Evolutionary conservation across 2,329 filamentous ascomycete species (phyloP), one percentile per base, ranked within the genome.

Genomic region (Chaetomiaceae sp.): DNA sequence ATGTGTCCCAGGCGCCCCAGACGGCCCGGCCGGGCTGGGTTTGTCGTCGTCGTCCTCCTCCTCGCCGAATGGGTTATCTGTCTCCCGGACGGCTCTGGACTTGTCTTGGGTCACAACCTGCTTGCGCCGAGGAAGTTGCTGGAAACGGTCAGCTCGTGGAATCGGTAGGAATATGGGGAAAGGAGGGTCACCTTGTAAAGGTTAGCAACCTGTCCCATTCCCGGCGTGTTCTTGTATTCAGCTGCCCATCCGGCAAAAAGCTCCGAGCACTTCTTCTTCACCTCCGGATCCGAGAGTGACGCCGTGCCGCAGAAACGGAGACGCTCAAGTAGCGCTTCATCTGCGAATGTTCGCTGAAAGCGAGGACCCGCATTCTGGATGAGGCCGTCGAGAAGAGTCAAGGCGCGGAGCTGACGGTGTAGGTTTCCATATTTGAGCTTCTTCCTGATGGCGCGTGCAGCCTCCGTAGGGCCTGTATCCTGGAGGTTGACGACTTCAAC

Each of bases 341-440:
- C 92, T 9, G 85, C 88, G 68, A 97, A 96, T 14, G 82, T 81
- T 44, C 89, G 84, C 69, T 96, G 88, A 66, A 97, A 96, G 11
- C 86, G 82, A 11, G 86, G 78, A 1, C 92, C 92, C 2, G 90
- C 91, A 73, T 99, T 99, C 66, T 96, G 89, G 56, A 99, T 94
- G 34, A 99, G 78, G 37, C 89, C 91, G 67, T 99, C 94, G 2
- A 99, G 80, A 45, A 99, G 85, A 10, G 87, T 86, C 20, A 99
- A 80, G 32, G 94, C 88, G 55, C 94, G 84, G 30, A 97, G 78
- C 70, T 99, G 94, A 45, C 90, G 86, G 70, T 97, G 92, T n/a
- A 89, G 79, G 65, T 84, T 95, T 63, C 94, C 94, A 71, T 99
- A 97, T 75, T 99, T 99, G 79, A 99, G 82, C 76, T 97, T 97